These are phyloP conservation scores for Athelia sp. DNA, from an alignment of 1,284 basidiomycete species.

Conservation along the genomic window DNA sequence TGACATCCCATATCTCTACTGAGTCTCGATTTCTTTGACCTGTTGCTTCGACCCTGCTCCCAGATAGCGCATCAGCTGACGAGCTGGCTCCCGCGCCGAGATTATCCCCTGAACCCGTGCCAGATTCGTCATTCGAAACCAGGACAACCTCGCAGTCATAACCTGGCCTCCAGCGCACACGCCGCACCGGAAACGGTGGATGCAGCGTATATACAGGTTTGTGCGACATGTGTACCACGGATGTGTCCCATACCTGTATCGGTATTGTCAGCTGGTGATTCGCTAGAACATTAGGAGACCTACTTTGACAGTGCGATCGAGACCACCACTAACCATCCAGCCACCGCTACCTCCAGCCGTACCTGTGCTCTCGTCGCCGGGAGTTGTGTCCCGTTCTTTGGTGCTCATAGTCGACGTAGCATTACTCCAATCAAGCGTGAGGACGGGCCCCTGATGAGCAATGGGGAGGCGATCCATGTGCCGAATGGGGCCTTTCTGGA, in stretches of 20 bases:
- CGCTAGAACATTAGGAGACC: constrained; percentile 8
- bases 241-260: constrained; percentile 74
- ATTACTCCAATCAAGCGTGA: constrained; percentile 73
- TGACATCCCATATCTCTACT: constrained; percentile 86
- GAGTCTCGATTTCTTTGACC: constrained; percentile 38
- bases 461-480: constrained; percentile 71
- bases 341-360: constrained; percentile 52
- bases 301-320: constrained; percentile 81
- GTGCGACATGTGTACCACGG: constrained; percentile 47
- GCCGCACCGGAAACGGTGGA: constrained; percentile 70
- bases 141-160: constrained; percentile 78
- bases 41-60: background rate
- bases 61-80: constrained; percentile 5
- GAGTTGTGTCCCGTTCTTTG: constrained; percentile 13
- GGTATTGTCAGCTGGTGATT: constrained; percentile 3
- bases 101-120: constrained; percentile 30
- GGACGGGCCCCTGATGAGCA: constrained; percentile 74
- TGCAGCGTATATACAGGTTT: constrained; percentile 69
- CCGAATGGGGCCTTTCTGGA: constrained; percentile 67
- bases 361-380: too few relatives aligned
- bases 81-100: constrained; percentile 12
- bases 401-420: constrained; percentile 21
- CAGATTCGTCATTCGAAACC: constrained; percentile 62
- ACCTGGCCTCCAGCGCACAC: constrained; percentile 74
- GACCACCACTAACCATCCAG: constrained; percentile 80